Evolutionary conservation across 768 basidiomycete genomes (phyloP).

Genomic region (Butyriboletus loyo): DNA sequence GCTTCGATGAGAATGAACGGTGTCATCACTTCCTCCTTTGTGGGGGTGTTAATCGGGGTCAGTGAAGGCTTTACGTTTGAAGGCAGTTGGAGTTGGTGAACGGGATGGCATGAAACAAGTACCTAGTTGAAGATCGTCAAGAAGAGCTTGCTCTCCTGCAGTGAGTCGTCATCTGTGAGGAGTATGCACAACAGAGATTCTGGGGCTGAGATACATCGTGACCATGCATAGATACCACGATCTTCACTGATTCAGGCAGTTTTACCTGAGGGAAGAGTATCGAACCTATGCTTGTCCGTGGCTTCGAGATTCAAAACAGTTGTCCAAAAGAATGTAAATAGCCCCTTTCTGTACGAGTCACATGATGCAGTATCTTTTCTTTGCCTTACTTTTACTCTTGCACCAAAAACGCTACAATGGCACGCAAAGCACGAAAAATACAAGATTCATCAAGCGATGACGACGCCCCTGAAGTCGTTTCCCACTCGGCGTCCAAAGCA

Average conservation of each 20-base stretch:
- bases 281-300: neutral
- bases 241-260: neutral
- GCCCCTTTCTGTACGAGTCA: neutral
- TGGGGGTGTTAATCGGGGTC: neutral
- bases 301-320: no score
- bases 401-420: conserved; percentile 7
- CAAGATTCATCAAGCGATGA: conserved; percentile 33
- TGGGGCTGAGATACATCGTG: neutral
- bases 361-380: neutral
- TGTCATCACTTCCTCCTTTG: neutral
- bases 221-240: neutral
- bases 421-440: conserved; percentile 11
- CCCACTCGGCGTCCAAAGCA: conserved; percentile 46
- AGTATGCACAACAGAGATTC: no score
- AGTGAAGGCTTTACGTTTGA: neutral
- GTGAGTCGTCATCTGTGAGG: neutral
- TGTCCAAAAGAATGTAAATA: no score
- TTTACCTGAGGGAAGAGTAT: neutral
- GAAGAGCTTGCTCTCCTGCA: neutral
- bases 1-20: neutral
- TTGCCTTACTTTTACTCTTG: neutral
- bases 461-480: conserved; percentile 49
- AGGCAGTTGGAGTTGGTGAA: neutral
- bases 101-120: neutral
- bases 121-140: neutral